phyloP scores from a whole-genome alignment of 2,329 filamentous ascomycete genomes.

The Bipolaris cookei region DNA sequence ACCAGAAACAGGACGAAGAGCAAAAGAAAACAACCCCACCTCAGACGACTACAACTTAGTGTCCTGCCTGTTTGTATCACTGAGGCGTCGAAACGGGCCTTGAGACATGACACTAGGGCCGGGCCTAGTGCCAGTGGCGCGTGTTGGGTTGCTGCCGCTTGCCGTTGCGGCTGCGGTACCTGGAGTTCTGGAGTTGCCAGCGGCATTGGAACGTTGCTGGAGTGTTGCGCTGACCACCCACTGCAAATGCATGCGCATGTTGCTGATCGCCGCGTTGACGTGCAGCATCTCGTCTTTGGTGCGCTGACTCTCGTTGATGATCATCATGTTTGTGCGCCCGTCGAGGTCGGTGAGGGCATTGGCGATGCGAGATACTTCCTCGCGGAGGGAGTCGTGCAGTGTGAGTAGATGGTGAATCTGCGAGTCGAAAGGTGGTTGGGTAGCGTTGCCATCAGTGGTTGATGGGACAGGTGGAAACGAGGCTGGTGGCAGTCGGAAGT shows the following conservation, averaged over 20 bases:
- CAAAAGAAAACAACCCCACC: neutral
- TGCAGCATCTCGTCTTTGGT: constrained; percentile 68
- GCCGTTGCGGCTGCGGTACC: constrained; percentile 31
- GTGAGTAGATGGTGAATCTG: constrained; percentile 65
- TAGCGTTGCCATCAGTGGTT: constrained; percentile 28
- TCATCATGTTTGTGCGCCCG: constrained; percentile 66
- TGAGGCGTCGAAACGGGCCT: constrained; percentile 40
- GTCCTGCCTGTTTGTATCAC: constrained; percentile 47
- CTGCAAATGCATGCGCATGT: constrained; percentile 65
- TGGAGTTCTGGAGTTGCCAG: constrained; percentile 34
- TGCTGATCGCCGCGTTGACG: constrained; percentile 64
- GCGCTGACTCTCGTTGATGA: constrained; percentile 67
- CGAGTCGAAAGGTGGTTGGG: constrained; percentile 52
- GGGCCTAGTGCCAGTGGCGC: constrained; percentile 30
- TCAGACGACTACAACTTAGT: constrained; percentile 41
- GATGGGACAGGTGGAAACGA: constrained; percentile 42
- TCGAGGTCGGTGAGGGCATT: constrained; percentile 65
- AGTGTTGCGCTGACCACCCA: constrained; percentile 66
- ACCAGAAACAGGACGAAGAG: neutral
- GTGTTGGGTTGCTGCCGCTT: constrained; percentile 34
- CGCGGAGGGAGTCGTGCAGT: constrained; percentile 66
- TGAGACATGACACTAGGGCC: constrained; percentile 36
- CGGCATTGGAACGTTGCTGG: constrained; percentile 48
- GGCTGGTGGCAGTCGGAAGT: constrained; percentile 44
- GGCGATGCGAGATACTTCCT: constrained; percentile 63